A percentile compares a stretch with the other conserved stretches of the same genome.
These are phyloP conservation scores for Trichoderma hamatum DNA, from an alignment of 2,329 filamentous ascomycete genomes.

Conservation along the genomic window DNA sequence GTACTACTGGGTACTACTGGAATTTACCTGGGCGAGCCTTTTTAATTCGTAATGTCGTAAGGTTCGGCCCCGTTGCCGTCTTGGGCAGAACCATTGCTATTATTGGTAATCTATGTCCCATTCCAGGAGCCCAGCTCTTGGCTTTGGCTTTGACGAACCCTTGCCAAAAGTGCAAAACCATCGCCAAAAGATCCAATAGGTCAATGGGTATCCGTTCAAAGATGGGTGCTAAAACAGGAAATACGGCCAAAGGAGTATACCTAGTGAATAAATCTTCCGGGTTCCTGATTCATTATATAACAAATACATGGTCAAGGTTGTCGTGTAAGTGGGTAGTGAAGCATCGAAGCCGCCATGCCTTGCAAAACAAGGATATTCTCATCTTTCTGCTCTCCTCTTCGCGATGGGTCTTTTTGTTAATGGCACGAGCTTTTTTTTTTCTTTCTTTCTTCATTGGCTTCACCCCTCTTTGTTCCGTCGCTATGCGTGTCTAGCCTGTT, in stretches of 20 bases:
- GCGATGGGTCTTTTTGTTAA: neutral
- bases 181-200: neutral
- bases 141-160: neutral
- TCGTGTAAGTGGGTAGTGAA: neutral
- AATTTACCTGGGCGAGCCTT: neutral
- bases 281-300: neutral
- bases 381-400: neutral
- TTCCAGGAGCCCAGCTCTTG: neutral
- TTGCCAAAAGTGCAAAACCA: neutral
- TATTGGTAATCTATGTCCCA: neutral
- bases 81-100: neutral
- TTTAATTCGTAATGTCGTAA: neutral
- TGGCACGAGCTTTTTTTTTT: neutral
- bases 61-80: constrained; percentile 15
- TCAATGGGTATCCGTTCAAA: neutral
- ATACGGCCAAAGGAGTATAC: neutral
- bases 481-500: constrained; percentile 17
- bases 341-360: neutral
- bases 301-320: neutral
- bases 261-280: neutral
- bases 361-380: neutral
- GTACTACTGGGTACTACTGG: neutral
- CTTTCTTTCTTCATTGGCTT: neutral
- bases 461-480: neutral
- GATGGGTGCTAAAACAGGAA: neutral